Percentiles rank a stretch among this genome's conserved stretches.
Evolutionary conservation across 1,284 basidiomycete species (phyloP).

Genomic region (Xanthoconium separans): DNA sequence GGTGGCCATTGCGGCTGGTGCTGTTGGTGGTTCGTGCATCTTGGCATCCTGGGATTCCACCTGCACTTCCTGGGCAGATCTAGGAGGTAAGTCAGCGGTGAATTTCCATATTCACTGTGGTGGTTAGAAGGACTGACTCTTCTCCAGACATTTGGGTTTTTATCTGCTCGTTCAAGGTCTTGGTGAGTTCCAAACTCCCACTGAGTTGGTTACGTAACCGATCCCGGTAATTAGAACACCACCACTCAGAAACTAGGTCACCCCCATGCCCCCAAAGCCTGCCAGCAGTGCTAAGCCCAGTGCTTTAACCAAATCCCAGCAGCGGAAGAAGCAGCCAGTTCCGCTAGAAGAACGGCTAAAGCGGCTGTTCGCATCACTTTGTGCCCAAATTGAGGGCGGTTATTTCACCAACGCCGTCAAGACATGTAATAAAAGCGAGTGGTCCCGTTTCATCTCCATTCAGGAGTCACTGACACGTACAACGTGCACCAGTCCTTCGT

Average conservation of each 20-base stretch:
- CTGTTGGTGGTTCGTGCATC: slow-evolving; percentile 36
- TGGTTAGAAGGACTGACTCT: slow-evolving; percentile 38
- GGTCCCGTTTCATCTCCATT: slow-evolving; percentile 23
- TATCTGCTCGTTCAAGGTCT: slow-evolving; percentile 16
- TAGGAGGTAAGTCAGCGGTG: slow-evolving; percentile 15
- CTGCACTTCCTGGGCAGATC: slow-evolving; percentile 34
- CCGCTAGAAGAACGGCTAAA: slow-evolving; percentile 61
- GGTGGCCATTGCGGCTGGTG: slow-evolving; percentile 31
- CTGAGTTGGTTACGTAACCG: slow-evolving; percentile 20
- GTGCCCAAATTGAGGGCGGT: slow-evolving; percentile 82
- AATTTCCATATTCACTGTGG: background rate
- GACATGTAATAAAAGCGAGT: slow-evolving; percentile 86
- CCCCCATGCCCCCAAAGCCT: slow-evolving; percentile 24
- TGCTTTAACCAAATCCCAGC: slow-evolving; percentile 10
- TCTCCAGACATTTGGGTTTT: slow-evolving; percentile 50
- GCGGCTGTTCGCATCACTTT: slow-evolving; percentile 73
- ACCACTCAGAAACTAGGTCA: slow-evolving; percentile 1
- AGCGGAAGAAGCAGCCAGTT: slow-evolving; percentile 59
- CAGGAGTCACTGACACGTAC: slow-evolving; percentile 22
- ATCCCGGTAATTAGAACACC: slow-evolving; percentile 21
- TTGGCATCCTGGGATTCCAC: slow-evolving; percentile 34
- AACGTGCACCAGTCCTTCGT: slow-evolving; percentile 55
- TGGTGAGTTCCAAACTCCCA: background rate
- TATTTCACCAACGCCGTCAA: slow-evolving; percentile 80
- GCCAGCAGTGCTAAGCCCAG: slow-evolving; percentile 7